Conservation (phyloP, 73 alveolate genomes). For the Paramecium tetraurelia region DNA sequence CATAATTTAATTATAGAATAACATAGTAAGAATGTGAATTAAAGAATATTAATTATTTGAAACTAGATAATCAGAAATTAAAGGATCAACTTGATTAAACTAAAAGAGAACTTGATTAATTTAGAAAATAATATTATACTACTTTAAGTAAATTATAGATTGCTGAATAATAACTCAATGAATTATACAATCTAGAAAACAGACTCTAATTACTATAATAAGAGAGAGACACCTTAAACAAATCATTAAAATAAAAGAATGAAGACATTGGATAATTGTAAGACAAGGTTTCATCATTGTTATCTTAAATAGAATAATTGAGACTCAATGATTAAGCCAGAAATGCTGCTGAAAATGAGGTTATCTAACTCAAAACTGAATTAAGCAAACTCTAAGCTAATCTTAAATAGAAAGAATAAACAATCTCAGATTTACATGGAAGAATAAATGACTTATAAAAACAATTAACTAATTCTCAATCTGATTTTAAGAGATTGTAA, state of each 20-base stretch:
- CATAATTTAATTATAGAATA: background rate
- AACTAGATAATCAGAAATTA: background rate
- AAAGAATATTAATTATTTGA: background rate
- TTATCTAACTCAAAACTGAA: background rate
- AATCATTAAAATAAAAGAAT: background rate
- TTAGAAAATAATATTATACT: conserved; percentile 8
- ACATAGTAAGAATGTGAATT: background rate
- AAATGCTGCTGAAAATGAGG: background rate
- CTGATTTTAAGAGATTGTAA: background rate
- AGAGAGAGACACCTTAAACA: background rate
- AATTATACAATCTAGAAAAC: background rate
- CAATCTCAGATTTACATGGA: background rate
- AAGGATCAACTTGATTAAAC: conserved; percentile 34
- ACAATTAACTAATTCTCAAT: background rate
- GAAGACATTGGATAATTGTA: background rate
- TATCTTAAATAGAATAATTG: background rate
- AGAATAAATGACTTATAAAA: background rate
- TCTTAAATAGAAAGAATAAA: background rate
- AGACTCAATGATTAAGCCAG: background rate
- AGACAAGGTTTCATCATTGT: background rate
- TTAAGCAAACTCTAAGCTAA: background rate
- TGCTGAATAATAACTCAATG: background rate
- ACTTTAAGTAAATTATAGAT: conserved; percentile 15
- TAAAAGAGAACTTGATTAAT: background rate
- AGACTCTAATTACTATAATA: background rate